These are phyloP conservation scores for Chenopodium suecicum DNA, from an alignment of 148 eudicot species.

Conservation along the genomic window DNA sequence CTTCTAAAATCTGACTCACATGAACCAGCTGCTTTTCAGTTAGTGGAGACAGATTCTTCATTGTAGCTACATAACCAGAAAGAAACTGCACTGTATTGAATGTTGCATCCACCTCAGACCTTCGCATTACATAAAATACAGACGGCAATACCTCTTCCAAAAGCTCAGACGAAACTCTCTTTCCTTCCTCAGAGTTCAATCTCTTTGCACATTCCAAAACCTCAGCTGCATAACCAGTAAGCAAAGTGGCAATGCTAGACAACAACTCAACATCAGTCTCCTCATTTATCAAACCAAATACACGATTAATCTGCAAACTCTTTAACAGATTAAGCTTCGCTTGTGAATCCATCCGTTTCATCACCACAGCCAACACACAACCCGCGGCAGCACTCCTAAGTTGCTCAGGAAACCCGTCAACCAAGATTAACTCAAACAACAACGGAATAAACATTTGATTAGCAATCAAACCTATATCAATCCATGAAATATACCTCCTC, in stretches of 20 bases:
- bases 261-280: conserved; percentile 78
- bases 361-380: conserved; percentile 74
- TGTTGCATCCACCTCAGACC: conserved; percentile 65
- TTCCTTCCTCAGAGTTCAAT: conserved; percentile 57
- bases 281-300: conserved; percentile 60
- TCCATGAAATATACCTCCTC: conserved; percentile 91
- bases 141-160: conserved; percentile 90
- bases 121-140: conserved; percentile 70
- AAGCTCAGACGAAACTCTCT: conserved; percentile 54
- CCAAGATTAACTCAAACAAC: conserved; percentile 75
- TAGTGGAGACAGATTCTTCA: conserved; percentile 68
- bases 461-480: conserved; percentile 78
- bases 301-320: conserved; percentile 68
- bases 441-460: conserved; percentile 64
- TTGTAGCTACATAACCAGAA: conserved; percentile 77
- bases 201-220: conserved; percentile 68
- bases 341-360: conserved; percentile 81
- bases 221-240: conserved; percentile 87
- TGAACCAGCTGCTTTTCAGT: conserved; percentile 71
- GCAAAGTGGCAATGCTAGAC: conserved; percentile 66
- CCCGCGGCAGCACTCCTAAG: conserved; percentile 74
- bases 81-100: conserved; percentile 81
- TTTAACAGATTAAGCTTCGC: conserved; percentile 66
- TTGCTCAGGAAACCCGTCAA: conserved; percentile 59
- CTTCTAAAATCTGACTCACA: conserved; percentile 81